phyloP scores from a whole-genome alignment of 2,329 filamentous ascomycete species.

The Apiospora aurea region DNA sequence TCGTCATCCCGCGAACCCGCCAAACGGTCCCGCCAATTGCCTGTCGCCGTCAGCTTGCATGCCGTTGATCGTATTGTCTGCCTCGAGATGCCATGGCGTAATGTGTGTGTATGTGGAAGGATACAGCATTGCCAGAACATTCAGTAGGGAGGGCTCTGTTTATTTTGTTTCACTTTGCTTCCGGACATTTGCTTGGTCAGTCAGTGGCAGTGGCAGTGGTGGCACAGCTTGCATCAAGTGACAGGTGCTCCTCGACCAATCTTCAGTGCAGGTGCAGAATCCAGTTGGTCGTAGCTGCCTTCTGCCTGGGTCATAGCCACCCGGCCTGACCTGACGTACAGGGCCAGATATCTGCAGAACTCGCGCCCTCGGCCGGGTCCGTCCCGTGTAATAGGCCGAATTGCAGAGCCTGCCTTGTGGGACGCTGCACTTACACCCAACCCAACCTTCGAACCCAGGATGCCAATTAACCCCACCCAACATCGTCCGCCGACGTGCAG shows the following conservation, averaged over 20 bases:
- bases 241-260: neutral
- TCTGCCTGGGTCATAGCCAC: neutral
- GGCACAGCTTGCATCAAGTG: slow-evolving; percentile 12
- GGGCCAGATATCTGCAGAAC: neutral
- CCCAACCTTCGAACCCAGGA: no score
- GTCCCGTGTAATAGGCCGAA: neutral
- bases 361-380: neutral
- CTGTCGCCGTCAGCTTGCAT: neutral
- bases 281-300: neutral
- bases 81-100: neutral
- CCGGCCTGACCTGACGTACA: neutral
- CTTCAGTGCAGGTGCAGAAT: neutral
- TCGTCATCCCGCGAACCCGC: neutral
- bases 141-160: neutral
- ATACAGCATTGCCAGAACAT: neutral
- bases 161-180: neutral
- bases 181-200: neutral
- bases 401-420: neutral
- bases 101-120: neutral
- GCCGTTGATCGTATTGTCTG: neutral
- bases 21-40: neutral
- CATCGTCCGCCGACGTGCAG: neutral
- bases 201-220: neutral
- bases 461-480: neutral
- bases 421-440: neutral